phyloP scores from a whole-genome alignment of 257 asterid species.

The Nicotiana paniculata region DNA sequence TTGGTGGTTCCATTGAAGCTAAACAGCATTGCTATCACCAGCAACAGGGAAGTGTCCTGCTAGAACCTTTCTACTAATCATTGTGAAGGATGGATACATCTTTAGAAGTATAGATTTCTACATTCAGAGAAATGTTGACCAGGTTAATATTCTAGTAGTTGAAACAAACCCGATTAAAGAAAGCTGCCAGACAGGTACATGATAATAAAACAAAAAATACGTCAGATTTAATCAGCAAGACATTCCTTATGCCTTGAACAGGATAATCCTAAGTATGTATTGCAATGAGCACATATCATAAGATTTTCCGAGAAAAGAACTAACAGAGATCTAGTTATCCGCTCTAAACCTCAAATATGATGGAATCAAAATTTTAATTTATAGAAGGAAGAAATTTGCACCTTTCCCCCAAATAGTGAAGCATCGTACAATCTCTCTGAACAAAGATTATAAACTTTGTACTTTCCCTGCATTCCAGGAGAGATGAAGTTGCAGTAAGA shows the following conservation, averaged over 20 bases:
- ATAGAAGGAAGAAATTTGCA: slow-evolving; percentile 16
- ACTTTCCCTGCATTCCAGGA: slow-evolving; percentile 64
- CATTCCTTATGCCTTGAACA: background rate
- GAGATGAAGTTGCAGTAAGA: background rate
- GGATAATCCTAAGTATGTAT: background rate
- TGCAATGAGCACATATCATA: background rate
- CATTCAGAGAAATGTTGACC: background rate
- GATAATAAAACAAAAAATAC: background rate
- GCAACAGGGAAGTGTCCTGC: background rate
- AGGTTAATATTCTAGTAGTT: background rate
- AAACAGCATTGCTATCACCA: background rate
- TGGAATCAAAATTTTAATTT: background rate
- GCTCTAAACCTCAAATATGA: background rate
- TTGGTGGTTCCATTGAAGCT: background rate
- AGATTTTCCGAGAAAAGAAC: background rate
- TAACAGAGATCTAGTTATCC: background rate
- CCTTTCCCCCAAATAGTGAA: slow-evolving; percentile 94
- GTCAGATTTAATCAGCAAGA: background rate
- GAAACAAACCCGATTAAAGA: background rate
- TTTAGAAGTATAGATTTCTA: background rate
- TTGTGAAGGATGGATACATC: background rate
- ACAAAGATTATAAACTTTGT: slow-evolving; percentile 95
- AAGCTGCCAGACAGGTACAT: background rate
- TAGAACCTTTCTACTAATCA: background rate
- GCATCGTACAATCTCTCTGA: slow-evolving; percentile 97